A percentile compares a stretch with the other conserved stretches of the same genome.
Conservation (phyloP, 1,284 basidiomycete genomes). For the Malassezia pachydermatis region DNA sequence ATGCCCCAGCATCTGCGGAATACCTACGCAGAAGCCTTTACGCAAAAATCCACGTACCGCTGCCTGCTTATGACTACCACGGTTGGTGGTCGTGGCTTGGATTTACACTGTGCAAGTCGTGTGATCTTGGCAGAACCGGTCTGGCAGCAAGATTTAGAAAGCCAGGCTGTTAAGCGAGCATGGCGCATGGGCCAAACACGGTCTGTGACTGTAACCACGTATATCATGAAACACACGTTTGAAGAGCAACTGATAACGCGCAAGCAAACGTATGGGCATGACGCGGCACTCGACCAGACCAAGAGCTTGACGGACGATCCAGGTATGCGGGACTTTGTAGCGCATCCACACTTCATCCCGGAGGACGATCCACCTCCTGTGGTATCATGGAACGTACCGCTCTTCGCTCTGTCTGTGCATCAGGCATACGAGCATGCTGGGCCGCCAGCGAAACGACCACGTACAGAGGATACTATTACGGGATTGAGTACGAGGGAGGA, state of each 20-base stretch:
- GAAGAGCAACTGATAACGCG: constrained; percentile 8
- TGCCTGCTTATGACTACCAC: constrained; percentile 18
- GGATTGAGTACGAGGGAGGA: background rate
- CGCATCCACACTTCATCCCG: constrained; percentile 9
- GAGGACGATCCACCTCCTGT: too few relatives aligned
- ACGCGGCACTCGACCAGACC: background rate
- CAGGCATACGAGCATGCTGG: too few relatives aligned
- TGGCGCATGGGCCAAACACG: constrained; percentile 21
- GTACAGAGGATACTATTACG: too few relatives aligned
- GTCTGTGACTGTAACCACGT: constrained; percentile 14
- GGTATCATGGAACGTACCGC: too few relatives aligned
- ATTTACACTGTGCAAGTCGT: constrained; percentile 18
- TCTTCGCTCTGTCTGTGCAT: too few relatives aligned
- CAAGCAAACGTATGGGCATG: background rate
- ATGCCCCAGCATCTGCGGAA: constrained; percentile 16
- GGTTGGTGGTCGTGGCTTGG: constrained; percentile 18
- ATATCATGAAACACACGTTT: constrained; percentile 11
- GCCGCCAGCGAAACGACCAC: too few relatives aligned
- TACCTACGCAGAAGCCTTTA: constrained; percentile 9
- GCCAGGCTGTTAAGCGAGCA: constrained; percentile 19
- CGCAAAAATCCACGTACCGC: background rate
- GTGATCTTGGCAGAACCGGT: constrained; percentile 18
- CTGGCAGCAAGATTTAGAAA: constrained; percentile 17
- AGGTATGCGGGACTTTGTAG: constrained; percentile 14
- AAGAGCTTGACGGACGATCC: constrained; percentile 8